These are phyloP conservation scores for Aspergillus brasiliensis DNA, from an alignment of 2,329 filamentous ascomycete species.

Conservation along the genomic window DNA sequence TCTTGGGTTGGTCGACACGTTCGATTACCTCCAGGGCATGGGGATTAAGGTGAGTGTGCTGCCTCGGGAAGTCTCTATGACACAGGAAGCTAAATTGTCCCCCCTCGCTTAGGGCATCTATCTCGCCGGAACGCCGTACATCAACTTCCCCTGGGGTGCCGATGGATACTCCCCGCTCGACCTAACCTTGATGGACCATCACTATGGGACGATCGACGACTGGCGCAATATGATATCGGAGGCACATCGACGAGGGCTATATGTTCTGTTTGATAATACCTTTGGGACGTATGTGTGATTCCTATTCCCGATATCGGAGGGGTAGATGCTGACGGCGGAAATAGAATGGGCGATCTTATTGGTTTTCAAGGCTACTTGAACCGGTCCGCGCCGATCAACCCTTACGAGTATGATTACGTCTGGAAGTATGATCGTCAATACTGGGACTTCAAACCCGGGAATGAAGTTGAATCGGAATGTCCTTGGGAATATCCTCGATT, in stretches of 20 bases:
- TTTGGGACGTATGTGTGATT: slow-evolving; percentile 55
- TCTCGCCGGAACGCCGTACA: slow-evolving; percentile 61
- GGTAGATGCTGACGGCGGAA: neutral
- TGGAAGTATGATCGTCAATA: slow-evolving; percentile 60
- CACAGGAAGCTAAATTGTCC: too few relatives aligned
- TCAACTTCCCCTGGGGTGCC: slow-evolving; percentile 65
- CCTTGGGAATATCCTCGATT: slow-evolving; percentile 61
- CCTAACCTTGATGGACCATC: slow-evolving; percentile 62
- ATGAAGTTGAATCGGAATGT: slow-evolving; percentile 49
- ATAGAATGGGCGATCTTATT: slow-evolving; percentile 59
- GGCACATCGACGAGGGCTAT: slow-evolving; percentile 63
- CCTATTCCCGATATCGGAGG: neutral
- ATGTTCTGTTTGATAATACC: slow-evolving; percentile 66
- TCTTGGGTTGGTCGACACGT: slow-evolving; percentile 56
- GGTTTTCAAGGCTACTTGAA: slow-evolving; percentile 46
- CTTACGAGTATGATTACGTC: slow-evolving; percentile 57
- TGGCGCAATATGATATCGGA: slow-evolving; percentile 60
- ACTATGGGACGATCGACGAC: slow-evolving; percentile 59
- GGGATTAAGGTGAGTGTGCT: slow-evolving; percentile 56
- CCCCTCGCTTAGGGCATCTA: slow-evolving; percentile 53
- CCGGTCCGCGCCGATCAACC: slow-evolving; percentile 55
- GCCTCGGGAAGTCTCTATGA: too few relatives aligned
- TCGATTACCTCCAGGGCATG: slow-evolving; percentile 66
- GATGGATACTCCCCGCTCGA: slow-evolving; percentile 63
- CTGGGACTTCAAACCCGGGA: slow-evolving; percentile 58